Evolutionary conservation across 1,284 basidiomycete species (phyloP).

Genomic region (Leccinum cinnamomeum): DNA sequence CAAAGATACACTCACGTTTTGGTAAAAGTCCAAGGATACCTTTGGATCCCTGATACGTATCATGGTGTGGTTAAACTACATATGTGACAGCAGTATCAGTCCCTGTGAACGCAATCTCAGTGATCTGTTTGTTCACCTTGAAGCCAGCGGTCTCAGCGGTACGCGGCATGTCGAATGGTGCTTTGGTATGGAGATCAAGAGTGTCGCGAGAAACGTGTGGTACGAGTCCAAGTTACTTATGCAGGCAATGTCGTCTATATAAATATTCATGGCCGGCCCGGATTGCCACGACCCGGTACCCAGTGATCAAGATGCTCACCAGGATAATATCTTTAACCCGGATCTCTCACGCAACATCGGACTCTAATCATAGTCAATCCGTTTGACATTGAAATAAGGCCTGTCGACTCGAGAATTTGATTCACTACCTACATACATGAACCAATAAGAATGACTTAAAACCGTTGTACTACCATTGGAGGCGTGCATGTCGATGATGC

Average conservation of each 20-base stretch:
- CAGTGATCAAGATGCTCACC: neutral
- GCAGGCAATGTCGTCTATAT: conserved; percentile 14
- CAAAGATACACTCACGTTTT: conserved; percentile 45
- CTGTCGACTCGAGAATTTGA: neutral
- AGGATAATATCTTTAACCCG: neutral
- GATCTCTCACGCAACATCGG: neutral
- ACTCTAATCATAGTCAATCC: neutral
- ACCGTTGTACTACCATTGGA: neutral
- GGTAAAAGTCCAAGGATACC: conserved; percentile 74
- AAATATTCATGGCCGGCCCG: conserved; percentile 4
- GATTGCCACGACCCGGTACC: neutral
- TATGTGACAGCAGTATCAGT: neutral
- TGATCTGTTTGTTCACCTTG: conserved; percentile 41
- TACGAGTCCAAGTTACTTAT: neutral
- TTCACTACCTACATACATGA: neutral
- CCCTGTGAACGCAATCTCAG: conserved; percentile 2
- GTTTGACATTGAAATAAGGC: neutral
- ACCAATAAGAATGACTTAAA: conserved; percentile 5
- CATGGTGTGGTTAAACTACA: conserved; percentile 89
- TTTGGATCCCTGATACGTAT: conserved; percentile 89
- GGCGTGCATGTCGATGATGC: conserved; percentile 9
- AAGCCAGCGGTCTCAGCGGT: conserved; percentile 65
- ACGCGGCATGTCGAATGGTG: conserved; percentile 52
- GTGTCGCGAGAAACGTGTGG: conserved; percentile 1
- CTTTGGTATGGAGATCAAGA: conserved; percentile 10